Base-by-base conservation (phyloP, 495 filamentous ascomycete species). In the Immersiella caudata region DNA sequence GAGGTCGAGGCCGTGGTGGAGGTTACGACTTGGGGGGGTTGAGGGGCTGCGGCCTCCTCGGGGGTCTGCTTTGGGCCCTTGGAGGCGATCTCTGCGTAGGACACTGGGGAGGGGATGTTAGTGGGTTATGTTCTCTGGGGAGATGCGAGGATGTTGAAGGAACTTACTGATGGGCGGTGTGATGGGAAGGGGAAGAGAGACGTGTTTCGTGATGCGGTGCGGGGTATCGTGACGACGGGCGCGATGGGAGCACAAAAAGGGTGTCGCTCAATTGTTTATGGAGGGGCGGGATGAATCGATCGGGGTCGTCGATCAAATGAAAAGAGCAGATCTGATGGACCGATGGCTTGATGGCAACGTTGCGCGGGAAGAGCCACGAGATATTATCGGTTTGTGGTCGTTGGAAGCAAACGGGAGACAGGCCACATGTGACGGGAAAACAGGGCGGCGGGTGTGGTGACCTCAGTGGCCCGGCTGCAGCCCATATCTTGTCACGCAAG, bases 81-180 rank as follows among this genome's bases (percentile, higher is more conserved):
- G 49, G 90, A 86, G 62, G 90, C 90, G 70, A 86, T 84, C 67
- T 90, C 85, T 72, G 91, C 90, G 82, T 94, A 94, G 60, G 90
- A 93, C 90, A 93, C 92, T 80, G 29, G 26, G 8, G 14, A 50
- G 29, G 61, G 2, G 68, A 54, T 33, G 68, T 20, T 40, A 60
- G 59, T 16, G 66, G 56, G 6, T 57, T 27, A 16, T 21, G 2
- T n/a, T 22, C 20, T 24, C 8, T 5, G 7, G 21, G 12, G 18
- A 21, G 11, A 22, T 12, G 25, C 0, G 62, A 21, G 26, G 55
- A 46, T 52, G 50, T 46, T 16, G 35, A 27, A 12, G n/a, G 6
- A 18, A 27, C 62, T 1, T 65, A 56, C 54, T 66, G 51, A 18
- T 65, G 50, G 62, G 25, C 16, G 62, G 16, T 65, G n/a, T 63